Base-by-base conservation (phyloP, 306 rosid genomes). In the Cajanus cajan region DNA sequence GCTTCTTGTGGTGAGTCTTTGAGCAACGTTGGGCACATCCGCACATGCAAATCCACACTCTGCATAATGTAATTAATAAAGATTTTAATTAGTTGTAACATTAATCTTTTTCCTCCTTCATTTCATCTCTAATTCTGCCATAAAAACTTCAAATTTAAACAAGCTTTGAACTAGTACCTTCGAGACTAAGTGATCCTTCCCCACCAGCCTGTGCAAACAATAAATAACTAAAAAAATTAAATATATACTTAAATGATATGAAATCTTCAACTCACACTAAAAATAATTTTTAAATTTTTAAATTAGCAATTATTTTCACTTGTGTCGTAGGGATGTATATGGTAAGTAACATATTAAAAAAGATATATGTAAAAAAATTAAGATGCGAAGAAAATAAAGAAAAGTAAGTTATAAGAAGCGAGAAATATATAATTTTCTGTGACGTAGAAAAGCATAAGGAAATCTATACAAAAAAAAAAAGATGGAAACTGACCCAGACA, bases 1-100 rank as follows among this genome's bases (percentile, higher is more conserved):
- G 86, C 86, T 90, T 90, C 88, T 18, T 87, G 81, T 90, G 86
- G 0, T 80, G 74, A 9, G 95, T 88, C 0, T 69, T 52, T 4
- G 94, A 90, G 86, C 97, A 92, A 19, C 97, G 86, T n/a, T n/a
- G n/a, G n/a, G n/a, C n/a, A n/a, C n/a, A 59, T 74, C 40, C 2
- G 4, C 47, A 59, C 97, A 92, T 13, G 86, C 86, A 4, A 2
- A 2, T 4, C n/a, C 50, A 0, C 86, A 82, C n/a, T 55, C 86
- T 82, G 65, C 24, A 81, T 0, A 65, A 14, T 4, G 7, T 16
- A 25, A 24, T 58, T 18, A 58, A 51, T n/a, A n/a, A n/a, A n/a
- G n/a, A n/a, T n/a, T n/a, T n/a, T n/a, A n/a, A n/a, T n/a, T n/a
- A n/a, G n/a, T n/a, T n/a, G n/a, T n/a, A n/a, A n/a, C n/a, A n/a